A percentile compares a stretch with the other conserved stretches of the same genome.
Conservation (phyloP, 2,329 filamentous ascomycete species). For the Fusarium setosum region DNA sequence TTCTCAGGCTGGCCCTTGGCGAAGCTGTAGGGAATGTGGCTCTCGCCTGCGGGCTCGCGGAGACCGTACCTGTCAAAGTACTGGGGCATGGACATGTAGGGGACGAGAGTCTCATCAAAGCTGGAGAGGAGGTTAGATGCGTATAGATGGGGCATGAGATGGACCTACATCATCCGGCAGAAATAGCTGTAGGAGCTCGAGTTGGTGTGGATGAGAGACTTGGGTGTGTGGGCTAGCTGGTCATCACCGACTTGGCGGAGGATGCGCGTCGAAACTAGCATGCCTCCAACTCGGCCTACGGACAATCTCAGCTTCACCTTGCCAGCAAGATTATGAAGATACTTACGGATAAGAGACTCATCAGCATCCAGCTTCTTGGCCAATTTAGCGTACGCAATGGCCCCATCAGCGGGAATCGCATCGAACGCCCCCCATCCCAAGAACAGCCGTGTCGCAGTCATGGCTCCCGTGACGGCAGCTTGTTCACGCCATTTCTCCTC, state of each 20-base stretch:
- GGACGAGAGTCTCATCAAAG: conserved; percentile 40
- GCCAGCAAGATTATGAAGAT: background rate
- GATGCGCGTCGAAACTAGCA: conserved; percentile 8
- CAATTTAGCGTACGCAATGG: conserved; percentile 44
- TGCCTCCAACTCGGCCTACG: conserved; percentile 1
- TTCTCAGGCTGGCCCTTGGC: conserved; percentile 42
- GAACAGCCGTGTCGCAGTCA: conserved; percentile 43
- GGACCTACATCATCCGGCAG: conserved; percentile 10
- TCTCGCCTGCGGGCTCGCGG: conserved; percentile 42
- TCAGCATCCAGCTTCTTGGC: conserved; percentile 44
- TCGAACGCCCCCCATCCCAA: conserved; percentile 48
- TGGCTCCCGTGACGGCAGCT: conserved; percentile 10
- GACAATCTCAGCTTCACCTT: background rate
- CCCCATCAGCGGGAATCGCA: conserved; percentile 41
- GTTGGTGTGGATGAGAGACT: conserved; percentile 9
- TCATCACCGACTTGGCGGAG: conserved; percentile 4
- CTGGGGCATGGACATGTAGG: conserved; percentile 39
- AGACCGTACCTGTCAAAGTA: conserved; percentile 49
- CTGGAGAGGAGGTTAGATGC: conserved; percentile 18
- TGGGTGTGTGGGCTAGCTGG: conserved; percentile 11
- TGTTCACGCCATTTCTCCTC: conserved; percentile 12
- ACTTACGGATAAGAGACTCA: conserved; percentile 36
- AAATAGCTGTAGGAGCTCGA: background rate
- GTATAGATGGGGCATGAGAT: background rate
- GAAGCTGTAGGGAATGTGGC: conserved; percentile 44